phyloP scores from a whole-genome alignment of 176 grass and related monocot genomes.

The Alopecurus myosuroides region DNA sequence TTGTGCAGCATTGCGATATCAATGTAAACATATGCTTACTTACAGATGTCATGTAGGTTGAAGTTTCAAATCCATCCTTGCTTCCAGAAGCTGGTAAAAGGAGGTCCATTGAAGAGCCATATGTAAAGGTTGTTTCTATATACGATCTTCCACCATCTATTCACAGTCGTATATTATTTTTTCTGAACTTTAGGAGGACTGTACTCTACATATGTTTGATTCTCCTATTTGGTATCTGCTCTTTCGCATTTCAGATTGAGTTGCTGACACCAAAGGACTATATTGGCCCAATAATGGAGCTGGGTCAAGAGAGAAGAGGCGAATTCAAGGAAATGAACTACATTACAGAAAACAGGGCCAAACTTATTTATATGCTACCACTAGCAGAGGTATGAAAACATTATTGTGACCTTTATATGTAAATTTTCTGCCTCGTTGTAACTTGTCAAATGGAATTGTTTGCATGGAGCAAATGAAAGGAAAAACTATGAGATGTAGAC shows the following conservation, averaged over 20 bases:
- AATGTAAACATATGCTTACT: constrained; percentile 22
- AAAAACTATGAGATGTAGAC: not conserved
- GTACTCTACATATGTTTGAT: not conserved
- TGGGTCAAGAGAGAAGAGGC: constrained; percentile 97
- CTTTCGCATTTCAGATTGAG: constrained; percentile 59
- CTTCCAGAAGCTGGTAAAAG: constrained; percentile 85
- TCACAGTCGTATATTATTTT: constrained; percentile 5
- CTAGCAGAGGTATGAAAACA: constrained; percentile 72
- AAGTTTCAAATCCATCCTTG: constrained; percentile 94
- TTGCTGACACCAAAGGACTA: constrained; percentile 96
- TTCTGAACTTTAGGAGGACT: not conserved
- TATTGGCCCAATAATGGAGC: constrained; percentile 95
- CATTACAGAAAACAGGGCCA: constrained; percentile 87
- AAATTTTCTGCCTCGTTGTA: not conserved
- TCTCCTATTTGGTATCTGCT: constrained; percentile 11
- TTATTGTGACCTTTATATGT: constrained; percentile 9
- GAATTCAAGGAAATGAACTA: constrained; percentile 97
- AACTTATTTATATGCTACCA: constrained; percentile 81
- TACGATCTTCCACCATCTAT: constrained; percentile 15
- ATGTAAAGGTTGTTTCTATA: constrained; percentile 66
- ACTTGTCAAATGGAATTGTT: constrained; percentile 10
- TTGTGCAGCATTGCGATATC: constrained; percentile 9
- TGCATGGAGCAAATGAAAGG: constrained; percentile 8
- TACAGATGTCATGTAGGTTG: constrained; percentile 52
- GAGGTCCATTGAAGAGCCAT: constrained; percentile 90